These are phyloP conservation scores for Trichoderma afroharzianum DNA, from an alignment of 2,329 filamentous ascomycete species.

Conservation along the genomic window DNA sequence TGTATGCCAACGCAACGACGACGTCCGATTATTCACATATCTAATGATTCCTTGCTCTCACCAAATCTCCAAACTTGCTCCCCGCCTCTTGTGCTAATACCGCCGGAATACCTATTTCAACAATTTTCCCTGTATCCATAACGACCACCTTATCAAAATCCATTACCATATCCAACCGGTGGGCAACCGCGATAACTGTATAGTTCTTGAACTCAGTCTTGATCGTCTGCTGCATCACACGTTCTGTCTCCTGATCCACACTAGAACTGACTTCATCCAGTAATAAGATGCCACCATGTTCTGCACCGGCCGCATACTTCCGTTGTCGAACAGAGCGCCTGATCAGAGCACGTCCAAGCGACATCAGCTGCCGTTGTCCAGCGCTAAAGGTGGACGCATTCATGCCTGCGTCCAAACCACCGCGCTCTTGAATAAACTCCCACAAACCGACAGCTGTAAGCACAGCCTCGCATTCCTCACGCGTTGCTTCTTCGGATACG, in stretches of 20 bases:
- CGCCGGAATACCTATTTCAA: neutral
- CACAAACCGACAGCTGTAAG: constrained; percentile 32
- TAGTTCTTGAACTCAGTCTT: neutral
- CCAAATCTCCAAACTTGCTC: neutral
- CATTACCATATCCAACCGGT: neutral
- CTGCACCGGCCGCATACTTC: neutral
- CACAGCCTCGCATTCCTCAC: neutral
- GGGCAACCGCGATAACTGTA: neutral
- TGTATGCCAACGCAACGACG: neutral
- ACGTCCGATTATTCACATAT: neutral
- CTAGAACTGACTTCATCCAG: neutral
- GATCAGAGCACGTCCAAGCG: constrained; percentile 57
- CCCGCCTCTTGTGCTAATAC: neutral
- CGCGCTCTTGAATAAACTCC: constrained; percentile 30
- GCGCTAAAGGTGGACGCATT: constrained; percentile 47
- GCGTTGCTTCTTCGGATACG: neutral
- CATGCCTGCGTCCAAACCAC: constrained; percentile 38
- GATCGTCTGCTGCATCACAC: neutral
- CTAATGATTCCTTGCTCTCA: neutral
- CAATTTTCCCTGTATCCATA: neutral
- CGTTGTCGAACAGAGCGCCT: constrained; percentile 22
- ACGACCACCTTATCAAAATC: neutral
- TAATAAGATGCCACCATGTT: neutral
- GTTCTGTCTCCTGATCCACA: neutral
- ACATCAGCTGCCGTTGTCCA: constrained; percentile 63